Evolutionary conservation across 179 eudicot species (phyloP), one percentile per base, ranked within the genome.

Genomic region (Silene vulgaris): DNA sequence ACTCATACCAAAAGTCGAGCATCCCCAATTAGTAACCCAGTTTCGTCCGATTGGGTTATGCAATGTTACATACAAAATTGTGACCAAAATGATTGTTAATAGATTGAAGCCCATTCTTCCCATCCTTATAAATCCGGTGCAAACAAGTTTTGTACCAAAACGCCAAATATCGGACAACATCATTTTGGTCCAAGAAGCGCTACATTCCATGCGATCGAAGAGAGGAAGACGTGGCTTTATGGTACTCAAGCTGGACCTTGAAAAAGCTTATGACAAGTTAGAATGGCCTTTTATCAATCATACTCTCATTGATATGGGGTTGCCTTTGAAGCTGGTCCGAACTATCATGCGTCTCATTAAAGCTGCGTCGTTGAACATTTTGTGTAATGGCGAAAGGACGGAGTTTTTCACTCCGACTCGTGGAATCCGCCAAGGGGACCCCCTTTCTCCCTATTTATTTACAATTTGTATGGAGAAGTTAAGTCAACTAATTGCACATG

Each of bases 91-190:
- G 23, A 13, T 77, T 0, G 72, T 71, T 0, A 77, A 72, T 6
- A 3, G 76, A 2, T 14, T 71, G 0, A 77, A 71, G 6, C 70
- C 48, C 0, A 0, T 30, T 0, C 54, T 76, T 0, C 65, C 76
- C 0, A 11, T 23, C 1, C 17, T 61, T 0, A 63, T 70, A 0
- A 20, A 43, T 0, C 75, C 35, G 0, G 40, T 40, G 1, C 72
- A 75, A n/a, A 8, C 26, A 1, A 75, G 72, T 3, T 75, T 75
- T 16, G 78, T 75, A 0, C 78, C 78, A 1, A 0, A 2, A 1
- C 3, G 78, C 0, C 65, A 75, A 17, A 66, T 75, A 11, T 50
- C 78, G 0, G 66, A 67, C 8, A 75, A 75, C 26, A 52, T 75
- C 2, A 20, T 75, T 5, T 30, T 75, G 3, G 56, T 67, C 0